These are phyloP conservation scores for Candida pini DNA, from an alignment of 805 yeast species.

Conservation along the genomic window DNA sequence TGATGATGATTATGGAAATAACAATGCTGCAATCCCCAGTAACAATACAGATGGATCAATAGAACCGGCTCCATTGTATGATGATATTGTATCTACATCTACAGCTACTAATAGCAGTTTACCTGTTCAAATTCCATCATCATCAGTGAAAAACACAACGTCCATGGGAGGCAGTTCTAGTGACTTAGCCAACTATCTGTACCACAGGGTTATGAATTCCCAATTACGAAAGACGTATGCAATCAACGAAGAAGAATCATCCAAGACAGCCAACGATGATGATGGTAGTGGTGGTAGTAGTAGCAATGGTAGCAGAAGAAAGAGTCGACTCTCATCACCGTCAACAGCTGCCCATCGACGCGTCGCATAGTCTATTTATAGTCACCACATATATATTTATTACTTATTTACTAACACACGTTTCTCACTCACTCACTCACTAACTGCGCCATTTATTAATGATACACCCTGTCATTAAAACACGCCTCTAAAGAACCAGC, in stretches of 20 bases:
- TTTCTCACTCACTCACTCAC: too few relatives aligned
- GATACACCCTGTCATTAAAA: too few relatives aligned
- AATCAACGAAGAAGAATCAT: neutral
- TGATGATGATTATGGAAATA: constrained; percentile 15
- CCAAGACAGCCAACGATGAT: neutral
- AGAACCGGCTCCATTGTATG: constrained; percentile 17
- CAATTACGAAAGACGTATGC: constrained; percentile 4
- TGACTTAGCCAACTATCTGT: constrained; percentile 11
- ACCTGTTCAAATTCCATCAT: neutral
- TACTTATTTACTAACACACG: too few relatives aligned
- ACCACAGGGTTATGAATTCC: constrained; percentile 8
- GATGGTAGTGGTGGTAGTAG: neutral
- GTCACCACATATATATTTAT: too few relatives aligned
- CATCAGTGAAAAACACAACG: too few relatives aligned
- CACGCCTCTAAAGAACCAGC: too few relatives aligned
- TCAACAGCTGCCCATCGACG: too few relatives aligned
- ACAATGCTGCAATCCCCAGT: constrained; percentile 20
- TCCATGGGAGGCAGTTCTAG: neutral
- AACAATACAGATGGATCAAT: too few relatives aligned
- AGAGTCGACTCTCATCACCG: too few relatives aligned
- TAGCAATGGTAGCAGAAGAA: neutral
- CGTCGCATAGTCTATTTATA: too few relatives aligned
- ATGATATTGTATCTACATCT: constrained; percentile 3
- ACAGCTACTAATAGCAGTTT: neutral
- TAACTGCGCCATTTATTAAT: too few relatives aligned